Evolutionary conservation across 75 land plant genomes (phyloP), one percentile per base, ranked within the genome.

Genomic region (Cryptomeria japonica): DNA sequence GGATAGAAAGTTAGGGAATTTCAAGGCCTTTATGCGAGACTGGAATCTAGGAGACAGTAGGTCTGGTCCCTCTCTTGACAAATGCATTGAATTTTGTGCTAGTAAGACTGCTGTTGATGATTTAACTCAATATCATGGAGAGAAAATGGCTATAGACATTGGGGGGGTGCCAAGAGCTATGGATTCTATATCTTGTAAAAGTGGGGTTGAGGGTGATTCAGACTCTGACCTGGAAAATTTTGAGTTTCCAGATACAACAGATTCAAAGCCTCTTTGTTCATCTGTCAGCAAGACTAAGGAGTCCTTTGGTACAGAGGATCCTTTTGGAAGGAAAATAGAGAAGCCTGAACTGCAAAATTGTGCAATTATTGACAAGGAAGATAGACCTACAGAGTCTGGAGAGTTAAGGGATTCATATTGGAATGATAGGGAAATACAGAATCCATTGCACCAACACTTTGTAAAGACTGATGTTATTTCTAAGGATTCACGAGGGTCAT

Each of bases 21-120:
- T 51, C 61, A 86, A 84, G 44, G 88, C 82, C 41, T 36, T 90
- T 61, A 88, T 86, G 11, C 86, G 86, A 2, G 92, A 93, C 12
- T 92, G 79, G 91, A 85, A 87, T 31, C 47, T 84, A 51, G 92
- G 90, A 46, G 88, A 89, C 68, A 88, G 90, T 70, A 90, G 89
- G 75, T 89, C 86, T 85, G 89, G 89, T 15, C 90, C 86, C n/a
- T 86, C 85, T 84, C 47, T 80, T 3, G 92, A 86, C 18, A 89
- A 86, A 55, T 2, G 46, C 44, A 84, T 84, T 58, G 72, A 85
- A 22, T 90, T 91, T 72, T 51, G 72, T 53, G 87, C 85, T 75
- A 32, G 16, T 15, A 80, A 56, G 84, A 89, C 89, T n/a, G 86
- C 41, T 80, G 92, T 88, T 14, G 88, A 87, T 32, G 86, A 90